Conservation (phyloP, 441 rosid species). For the Melastoma candidum region DNA sequence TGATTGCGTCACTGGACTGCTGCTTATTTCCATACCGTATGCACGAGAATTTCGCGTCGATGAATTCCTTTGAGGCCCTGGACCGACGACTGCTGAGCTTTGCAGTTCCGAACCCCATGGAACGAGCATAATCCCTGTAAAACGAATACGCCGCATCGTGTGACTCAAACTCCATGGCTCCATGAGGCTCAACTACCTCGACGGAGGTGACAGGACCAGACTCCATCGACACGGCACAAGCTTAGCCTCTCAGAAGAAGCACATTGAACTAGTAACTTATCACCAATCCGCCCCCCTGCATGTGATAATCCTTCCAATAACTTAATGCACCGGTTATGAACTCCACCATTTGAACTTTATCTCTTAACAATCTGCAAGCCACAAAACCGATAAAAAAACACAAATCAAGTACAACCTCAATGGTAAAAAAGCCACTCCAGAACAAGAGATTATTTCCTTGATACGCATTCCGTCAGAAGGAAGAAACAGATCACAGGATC, state of each 20-base stretch:
- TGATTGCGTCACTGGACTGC: slow-evolving; percentile 81
- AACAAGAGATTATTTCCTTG: too few species aligned
- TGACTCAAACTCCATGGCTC: slow-evolving; percentile 60
- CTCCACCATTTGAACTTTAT: not conserved
- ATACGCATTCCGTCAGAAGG: too few species aligned
- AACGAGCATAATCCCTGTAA: slow-evolving; percentile 66
- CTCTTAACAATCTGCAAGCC: too few species aligned
- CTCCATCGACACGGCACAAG: slow-evolving; percentile 23
- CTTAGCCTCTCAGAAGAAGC: too few species aligned
- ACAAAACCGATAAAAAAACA: too few species aligned
- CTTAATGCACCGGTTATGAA: not conserved
- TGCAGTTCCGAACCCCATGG: slow-evolving; percentile 75
- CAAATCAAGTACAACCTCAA: too few species aligned
- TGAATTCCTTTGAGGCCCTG: slow-evolving; percentile 74
- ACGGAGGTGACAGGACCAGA: slow-evolving; percentile 19
- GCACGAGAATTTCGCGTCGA: slow-evolving; percentile 83
- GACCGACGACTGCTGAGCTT: slow-evolving; percentile 79
- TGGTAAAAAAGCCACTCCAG: too few species aligned
- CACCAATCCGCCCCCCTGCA: too few species aligned
- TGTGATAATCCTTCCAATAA: not conserved
- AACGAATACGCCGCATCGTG: slow-evolving; percentile 67
- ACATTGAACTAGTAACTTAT: too few species aligned
- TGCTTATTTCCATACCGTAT: slow-evolving; percentile 79
- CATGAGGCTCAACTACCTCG: slow-evolving; percentile 24
- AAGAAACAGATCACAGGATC: too few species aligned